These are phyloP conservation scores for Arxiozyma heterogenica DNA, from an alignment of 1,139 yeast genomes.

Conservation along the genomic window DNA sequence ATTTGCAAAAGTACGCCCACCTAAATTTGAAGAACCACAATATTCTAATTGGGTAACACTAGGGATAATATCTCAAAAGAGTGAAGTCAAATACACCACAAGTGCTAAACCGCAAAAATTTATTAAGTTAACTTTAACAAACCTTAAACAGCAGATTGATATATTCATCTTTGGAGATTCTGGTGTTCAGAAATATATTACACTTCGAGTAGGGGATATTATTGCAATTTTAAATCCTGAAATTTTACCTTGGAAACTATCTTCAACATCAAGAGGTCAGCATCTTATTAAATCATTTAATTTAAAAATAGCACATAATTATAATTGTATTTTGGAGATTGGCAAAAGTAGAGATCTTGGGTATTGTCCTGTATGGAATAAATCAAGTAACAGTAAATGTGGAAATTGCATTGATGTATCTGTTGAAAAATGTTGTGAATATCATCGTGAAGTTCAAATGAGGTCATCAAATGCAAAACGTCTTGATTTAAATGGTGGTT, in stretches of 20 bases:
- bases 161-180: slow-evolving; percentile 52
- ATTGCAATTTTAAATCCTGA: slow-evolving; percentile 69
- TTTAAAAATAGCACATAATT: slow-evolving; percentile 44
- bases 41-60: slow-evolving; percentile 67
- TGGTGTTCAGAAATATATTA: slow-evolving; percentile 65
- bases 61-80: slow-evolving; percentile 57
- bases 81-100: slow-evolving; percentile 41
- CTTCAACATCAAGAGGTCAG: slow-evolving; percentile 12
- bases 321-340: slow-evolving; percentile 53
- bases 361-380: slow-evolving; percentile 43
- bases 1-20: slow-evolving; percentile 58
- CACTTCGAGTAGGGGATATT: slow-evolving; percentile 62
- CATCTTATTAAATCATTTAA: slow-evolving; percentile 43
- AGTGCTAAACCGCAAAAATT: slow-evolving; percentile 42
- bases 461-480: slow-evolving; percentile 49
- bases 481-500: slow-evolving; percentile 64
- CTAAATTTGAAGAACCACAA: slow-evolving; percentile 57
- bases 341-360: slow-evolving; percentile 70
- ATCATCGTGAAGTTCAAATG: slow-evolving; percentile 55
- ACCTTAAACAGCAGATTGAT: slow-evolving; percentile 50
- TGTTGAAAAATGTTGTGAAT: slow-evolving; percentile 53
- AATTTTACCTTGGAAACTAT: slow-evolving; percentile 37
- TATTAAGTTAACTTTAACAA: slow-evolving; percentile 57
- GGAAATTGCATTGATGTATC: slow-evolving; percentile 48
- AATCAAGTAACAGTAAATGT: slow-evolving; percentile 45